Evolutionary conservation across 2,329 filamentous ascomycete genomes (phyloP), one percentile per base, ranked within the genome.

Genomic region (Capronia coronata): DNA sequence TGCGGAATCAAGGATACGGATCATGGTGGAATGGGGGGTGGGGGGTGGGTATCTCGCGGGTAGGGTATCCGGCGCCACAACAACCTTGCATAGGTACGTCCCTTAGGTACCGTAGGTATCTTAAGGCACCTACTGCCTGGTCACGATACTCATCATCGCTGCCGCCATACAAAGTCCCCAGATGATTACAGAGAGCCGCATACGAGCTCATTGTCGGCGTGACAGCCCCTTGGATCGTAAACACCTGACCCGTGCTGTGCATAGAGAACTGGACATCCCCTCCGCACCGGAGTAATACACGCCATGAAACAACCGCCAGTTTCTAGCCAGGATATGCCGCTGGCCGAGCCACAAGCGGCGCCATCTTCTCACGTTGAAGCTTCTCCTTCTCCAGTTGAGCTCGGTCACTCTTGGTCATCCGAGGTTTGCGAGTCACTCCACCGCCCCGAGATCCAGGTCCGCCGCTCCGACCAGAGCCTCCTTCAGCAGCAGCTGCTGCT

Each of bases 361-460:
- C 71, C 60, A 73, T 60, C 46, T 69, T 72, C 66, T 90, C 86
- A 35, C 85, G 76, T 57, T 89, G 84, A 5, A 82, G 75, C 71
- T 93, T 93, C 66, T 94, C 87, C 38, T 80, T 78, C 62, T 94
- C 87, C 68, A 87, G 82, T 63, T 84, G 80, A 54, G 86, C 84
- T 61, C 87, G 86, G 64, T 91, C 86, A 30, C 86, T 84, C 66
- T 95, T 95, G 32, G 86, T 93, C 59, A 88, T 83, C 35, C 90
- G 83, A 44, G 88, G 87, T 67, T 94, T 94, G 59, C 89, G 78
- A 16, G 84, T 79, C 1, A 84, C 82, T 9, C 79, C 75, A 19
- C 59, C 56, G 10, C 59, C 59, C 40, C 60, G 49, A 43, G 57
- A 58, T 23, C 57, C 57, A 41, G 52, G 49, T 7, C 59, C 59